Conservation (phyloP, 2,329 filamentous ascomycete genomes). For the Alternaria rosae region DNA sequence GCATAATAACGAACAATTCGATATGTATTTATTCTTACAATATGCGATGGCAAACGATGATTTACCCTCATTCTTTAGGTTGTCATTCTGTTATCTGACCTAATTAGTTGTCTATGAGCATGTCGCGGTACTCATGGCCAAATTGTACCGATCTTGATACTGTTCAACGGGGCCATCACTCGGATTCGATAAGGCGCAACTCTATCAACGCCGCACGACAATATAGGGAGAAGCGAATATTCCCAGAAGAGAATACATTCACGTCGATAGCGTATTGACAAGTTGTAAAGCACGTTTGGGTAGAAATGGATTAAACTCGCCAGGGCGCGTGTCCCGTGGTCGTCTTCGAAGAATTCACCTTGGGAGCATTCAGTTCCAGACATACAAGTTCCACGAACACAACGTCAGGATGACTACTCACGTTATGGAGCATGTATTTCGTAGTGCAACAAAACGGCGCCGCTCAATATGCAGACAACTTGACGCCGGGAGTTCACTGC, state of each 20-base stretch:
- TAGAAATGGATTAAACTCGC: background rate
- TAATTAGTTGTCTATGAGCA: background rate
- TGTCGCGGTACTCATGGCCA: background rate
- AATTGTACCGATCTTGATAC: background rate
- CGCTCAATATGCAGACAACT: background rate
- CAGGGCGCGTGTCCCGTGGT: background rate
- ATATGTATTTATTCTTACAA: background rate
- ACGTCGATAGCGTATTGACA: background rate
- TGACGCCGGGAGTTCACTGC: slow-evolving; percentile 1
- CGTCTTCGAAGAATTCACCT: background rate
- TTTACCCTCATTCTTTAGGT: background rate
- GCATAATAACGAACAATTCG: background rate
- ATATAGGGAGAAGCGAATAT: background rate
- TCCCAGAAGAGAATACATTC: background rate
- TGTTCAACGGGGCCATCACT: background rate
- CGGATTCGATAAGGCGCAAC: background rate
- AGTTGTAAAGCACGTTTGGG: background rate
- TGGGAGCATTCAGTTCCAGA: rapidly evolving
- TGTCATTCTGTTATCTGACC: background rate
- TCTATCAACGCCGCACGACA: background rate
- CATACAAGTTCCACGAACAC: background rate
- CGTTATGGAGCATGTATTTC: background rate
- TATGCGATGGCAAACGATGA: background rate
- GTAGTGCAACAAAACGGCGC: slow-evolving; percentile 2
- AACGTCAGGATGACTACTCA: background rate